These are phyloP conservation scores for Apium graveolens DNA, from an alignment of 129 eudicot species.

Conservation along the genomic window DNA sequence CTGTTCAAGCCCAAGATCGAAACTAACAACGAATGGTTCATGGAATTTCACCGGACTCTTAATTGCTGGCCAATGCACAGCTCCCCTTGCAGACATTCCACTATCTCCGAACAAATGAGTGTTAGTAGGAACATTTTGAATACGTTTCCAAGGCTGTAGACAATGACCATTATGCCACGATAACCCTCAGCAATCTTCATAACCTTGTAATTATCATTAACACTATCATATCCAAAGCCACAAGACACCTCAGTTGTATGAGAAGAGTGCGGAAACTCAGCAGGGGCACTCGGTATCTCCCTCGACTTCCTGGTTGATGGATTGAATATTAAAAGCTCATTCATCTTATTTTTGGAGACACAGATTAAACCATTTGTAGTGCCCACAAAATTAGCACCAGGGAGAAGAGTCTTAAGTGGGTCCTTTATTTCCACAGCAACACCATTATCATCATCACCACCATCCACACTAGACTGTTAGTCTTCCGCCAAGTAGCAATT, in stretches of 20 bases:
- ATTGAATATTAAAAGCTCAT: neutral
- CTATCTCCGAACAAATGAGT: no score
- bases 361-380: constrained; percentile 25
- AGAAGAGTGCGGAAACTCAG: neutral
- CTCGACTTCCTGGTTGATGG: neutral
- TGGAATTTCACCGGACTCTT: no score
- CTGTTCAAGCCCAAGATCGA: no score
- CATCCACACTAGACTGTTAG: neutral
- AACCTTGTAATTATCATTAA: neutral
- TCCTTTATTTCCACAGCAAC: neutral
- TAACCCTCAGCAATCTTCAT: neutral
- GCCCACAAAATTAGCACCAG: constrained; percentile 19
- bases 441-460: neutral
- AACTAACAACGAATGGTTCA: no score
- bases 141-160: neutral
- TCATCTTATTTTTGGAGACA: constrained; percentile 4
- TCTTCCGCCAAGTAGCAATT: neutral
- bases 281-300: neutral
- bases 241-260: neutral
- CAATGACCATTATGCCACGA: neutral
- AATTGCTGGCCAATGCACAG: neutral
- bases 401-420: neutral
- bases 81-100: neutral
- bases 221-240: constrained; percentile 1
- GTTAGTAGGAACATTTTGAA: neutral